phyloP scores from a whole-genome alignment of 2,329 filamentous ascomycete species.

The Penicillium paneum region DNA sequence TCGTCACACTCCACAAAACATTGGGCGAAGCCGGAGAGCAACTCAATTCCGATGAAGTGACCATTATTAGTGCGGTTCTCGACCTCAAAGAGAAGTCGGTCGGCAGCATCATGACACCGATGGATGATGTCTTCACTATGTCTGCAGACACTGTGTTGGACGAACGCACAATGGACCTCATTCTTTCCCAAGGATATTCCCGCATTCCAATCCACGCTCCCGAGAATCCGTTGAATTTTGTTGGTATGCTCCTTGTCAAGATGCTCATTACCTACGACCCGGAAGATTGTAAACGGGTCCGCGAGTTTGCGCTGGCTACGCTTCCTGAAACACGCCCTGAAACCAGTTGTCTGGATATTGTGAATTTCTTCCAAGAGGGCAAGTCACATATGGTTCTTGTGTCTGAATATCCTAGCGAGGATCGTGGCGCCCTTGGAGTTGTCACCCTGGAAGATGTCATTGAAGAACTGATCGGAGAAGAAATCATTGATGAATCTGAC shows the following conservation, averaged over 20 bases:
- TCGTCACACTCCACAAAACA: conserved; percentile 92
- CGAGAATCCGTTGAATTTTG: conserved; percentile 80
- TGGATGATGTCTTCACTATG: conserved; percentile 95
- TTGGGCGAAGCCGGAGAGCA: conserved; percentile 80
- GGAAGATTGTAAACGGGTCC: conserved; percentile 80
- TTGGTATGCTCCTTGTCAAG: conserved; percentile 97
- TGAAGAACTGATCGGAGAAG: conserved; percentile 97
- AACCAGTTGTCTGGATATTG: conserved; percentile 95
- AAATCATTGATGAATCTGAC: conserved; percentile 43
- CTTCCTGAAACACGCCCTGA: conserved; percentile 92
- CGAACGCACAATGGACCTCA: conserved; percentile 89
- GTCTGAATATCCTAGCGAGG: conserved; percentile 84
- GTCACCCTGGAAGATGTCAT: conserved; percentile 98
- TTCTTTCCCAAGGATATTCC: conserved; percentile 90
- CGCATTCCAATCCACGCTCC: conserved; percentile 90
- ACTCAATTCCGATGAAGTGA: conserved; percentile 95
- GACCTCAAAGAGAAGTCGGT: conserved; percentile 96
- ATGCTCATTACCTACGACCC: conserved; percentile 98
- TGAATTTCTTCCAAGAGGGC: conserved; percentile 99
- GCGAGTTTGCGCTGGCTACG: conserved; percentile 88
- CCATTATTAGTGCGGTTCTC: conserved; percentile 94
- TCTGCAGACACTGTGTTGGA: conserved; percentile 92
- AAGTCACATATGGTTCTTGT: conserved; percentile 99
- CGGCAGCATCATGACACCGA: conserved; percentile 95
- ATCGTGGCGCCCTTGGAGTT: conserved; percentile 85